Conservation (phyloP, 2,329 filamentous ascomycete genomes). For the Stachybotrys elegans region DNA sequence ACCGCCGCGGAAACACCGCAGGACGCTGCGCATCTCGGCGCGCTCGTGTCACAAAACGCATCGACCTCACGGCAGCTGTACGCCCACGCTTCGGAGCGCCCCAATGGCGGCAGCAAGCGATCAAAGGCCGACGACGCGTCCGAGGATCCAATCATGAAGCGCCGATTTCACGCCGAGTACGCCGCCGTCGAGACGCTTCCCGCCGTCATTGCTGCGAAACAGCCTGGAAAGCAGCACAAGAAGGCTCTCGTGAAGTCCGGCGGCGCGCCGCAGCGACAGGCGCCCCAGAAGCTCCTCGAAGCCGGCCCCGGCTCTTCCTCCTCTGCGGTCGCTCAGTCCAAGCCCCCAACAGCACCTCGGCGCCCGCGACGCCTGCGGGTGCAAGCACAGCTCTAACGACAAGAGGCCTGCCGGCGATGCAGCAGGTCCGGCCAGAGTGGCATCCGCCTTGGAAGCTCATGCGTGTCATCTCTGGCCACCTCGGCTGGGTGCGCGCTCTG, state of each 20-base stretch:
- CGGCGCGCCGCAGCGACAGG: constrained; percentile 25
- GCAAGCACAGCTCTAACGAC: constrained; percentile 21
- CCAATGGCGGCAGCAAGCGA: constrained; percentile 29
- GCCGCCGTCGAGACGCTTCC: constrained; percentile 72
- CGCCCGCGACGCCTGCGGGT: not conserved
- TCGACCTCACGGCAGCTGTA: constrained; percentile 26
- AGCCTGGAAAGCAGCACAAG: constrained; percentile 45
- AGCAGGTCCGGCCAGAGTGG: constrained; percentile 76
- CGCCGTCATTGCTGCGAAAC: constrained; percentile 71
- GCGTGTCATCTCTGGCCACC: constrained; percentile 92
- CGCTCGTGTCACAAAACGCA: constrained; percentile 29
- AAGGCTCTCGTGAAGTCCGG: constrained; percentile 43
- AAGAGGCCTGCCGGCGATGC: constrained; percentile 21
- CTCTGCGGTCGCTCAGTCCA: constrained; percentile 21
- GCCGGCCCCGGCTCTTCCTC: constrained; percentile 31
- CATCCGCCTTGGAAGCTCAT: constrained; percentile 98
- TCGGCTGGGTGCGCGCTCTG: constrained; percentile 88
- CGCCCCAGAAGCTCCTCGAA: constrained; percentile 35
- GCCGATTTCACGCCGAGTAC: constrained; percentile 69
- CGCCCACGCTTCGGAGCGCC: constrained; percentile 17
- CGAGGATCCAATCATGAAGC: constrained; percentile 28
- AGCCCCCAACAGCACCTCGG: constrained; percentile 22
- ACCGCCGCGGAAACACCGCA: constrained; percentile 22
- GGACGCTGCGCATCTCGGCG: constrained; percentile 27
- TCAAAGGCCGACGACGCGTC: constrained; percentile 30